Conservation (phyloP, 2,329 filamentous ascomycete genomes). For the Cladosporium sp. region DNA sequence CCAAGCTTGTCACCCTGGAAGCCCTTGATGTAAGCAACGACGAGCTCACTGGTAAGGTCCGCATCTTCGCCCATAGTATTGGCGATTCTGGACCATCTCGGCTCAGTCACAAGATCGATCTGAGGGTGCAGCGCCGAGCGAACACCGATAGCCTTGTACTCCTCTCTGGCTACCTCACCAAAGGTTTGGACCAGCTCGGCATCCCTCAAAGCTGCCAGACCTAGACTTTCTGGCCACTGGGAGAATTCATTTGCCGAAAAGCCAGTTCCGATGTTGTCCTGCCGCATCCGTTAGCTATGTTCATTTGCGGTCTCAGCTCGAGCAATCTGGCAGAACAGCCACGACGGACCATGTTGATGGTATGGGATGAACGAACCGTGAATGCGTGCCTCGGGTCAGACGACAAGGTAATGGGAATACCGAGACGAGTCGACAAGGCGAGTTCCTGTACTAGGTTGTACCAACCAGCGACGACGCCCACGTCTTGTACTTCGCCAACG, state of each 20-base stretch:
- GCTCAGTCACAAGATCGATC: slow-evolving; percentile 50
- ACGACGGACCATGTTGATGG: no score
- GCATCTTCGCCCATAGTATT: slow-evolving; percentile 50
- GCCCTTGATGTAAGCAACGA: slow-evolving; percentile 45
- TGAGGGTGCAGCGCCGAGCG: slow-evolving; percentile 49
- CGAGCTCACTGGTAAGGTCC: slow-evolving; percentile 26
- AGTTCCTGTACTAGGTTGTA: slow-evolving; percentile 41
- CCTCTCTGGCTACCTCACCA: slow-evolving; percentile 47
- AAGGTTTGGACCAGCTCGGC: slow-evolving; percentile 44
- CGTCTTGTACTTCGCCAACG: slow-evolving; percentile 42
- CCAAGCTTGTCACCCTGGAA: slow-evolving; percentile 46
- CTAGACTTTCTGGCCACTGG: slow-evolving; percentile 51
- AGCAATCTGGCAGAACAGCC: no score
- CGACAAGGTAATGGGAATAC: slow-evolving; percentile 48
- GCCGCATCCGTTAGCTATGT: not conserved
- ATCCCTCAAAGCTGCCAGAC: slow-evolving; percentile 47
- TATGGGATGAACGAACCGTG: slow-evolving; percentile 19
- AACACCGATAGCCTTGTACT: slow-evolving; percentile 43
- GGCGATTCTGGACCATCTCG: slow-evolving; percentile 47
- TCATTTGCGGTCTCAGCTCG: no score
- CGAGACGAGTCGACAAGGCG: slow-evolving; percentile 43
- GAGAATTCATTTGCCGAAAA: slow-evolving; percentile 44
- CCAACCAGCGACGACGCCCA: slow-evolving; percentile 34
- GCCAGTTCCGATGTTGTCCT: slow-evolving; percentile 40
- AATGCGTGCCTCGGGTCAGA: slow-evolving; percentile 47